Evolutionary conservation across 257 asterid genomes (phyloP).

Genomic region (Coffea canephora): DNA sequence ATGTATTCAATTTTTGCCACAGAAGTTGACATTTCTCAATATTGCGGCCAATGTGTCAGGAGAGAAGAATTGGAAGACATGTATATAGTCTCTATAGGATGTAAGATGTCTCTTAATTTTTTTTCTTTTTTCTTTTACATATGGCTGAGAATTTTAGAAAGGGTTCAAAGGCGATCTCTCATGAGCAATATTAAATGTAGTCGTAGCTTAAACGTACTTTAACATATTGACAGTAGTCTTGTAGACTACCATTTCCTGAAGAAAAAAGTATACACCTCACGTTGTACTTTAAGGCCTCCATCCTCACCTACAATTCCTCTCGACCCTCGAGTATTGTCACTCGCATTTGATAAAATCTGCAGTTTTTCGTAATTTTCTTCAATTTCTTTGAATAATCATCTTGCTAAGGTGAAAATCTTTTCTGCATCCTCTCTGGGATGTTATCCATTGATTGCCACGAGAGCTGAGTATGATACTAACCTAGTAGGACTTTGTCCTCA

Average conservation of each 20-base stretch:
- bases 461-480: not conserved
- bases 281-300: not conserved
- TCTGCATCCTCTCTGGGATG: not conserved
- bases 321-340: not conserved
- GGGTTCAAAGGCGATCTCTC: too few species aligned
- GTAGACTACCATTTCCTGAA: not conserved
- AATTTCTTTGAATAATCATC: not conserved
- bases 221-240: not conserved
- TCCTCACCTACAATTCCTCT: not conserved
- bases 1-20: too few species aligned
- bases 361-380: not conserved
- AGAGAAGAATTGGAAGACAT: too few species aligned
- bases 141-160: too few species aligned
- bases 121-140: too few species aligned
- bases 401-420: not conserved
- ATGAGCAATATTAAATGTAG: too few species aligned
- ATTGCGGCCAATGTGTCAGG: too few species aligned
- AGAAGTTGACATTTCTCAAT: too few species aligned
- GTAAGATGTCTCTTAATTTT: too few species aligned
- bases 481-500: not conserved
- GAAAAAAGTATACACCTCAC: too few species aligned
- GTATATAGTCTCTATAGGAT: too few species aligned
- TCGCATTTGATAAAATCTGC: not conserved
- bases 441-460: not conserved
- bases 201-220: too few species aligned